Percentiles rank a stretch among this genome's conserved stretches.
Evolutionary conservation across 1,139 yeast genomes (phyloP).

Genomic region (Scheffersomyces insectosa): DNA sequence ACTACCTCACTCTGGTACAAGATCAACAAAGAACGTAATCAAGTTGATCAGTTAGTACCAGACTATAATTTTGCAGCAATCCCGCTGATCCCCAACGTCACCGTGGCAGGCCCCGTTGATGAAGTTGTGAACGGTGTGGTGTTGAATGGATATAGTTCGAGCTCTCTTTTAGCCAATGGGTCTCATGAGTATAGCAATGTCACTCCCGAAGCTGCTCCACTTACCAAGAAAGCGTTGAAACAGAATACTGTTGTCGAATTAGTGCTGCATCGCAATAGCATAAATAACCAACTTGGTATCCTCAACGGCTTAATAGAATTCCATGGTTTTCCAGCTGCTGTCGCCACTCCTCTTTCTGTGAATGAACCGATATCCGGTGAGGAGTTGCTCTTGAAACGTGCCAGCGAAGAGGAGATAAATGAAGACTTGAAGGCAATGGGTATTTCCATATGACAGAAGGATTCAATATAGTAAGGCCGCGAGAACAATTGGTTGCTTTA

Average conservation of each 20-base stretch:
- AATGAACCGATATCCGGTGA: slow-evolving; percentile 17
- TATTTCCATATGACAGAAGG: slow-evolving; percentile 21
- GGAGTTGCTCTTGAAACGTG: slow-evolving; percentile 48
- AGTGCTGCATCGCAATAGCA: slow-evolving; percentile 54
- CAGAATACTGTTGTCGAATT: slow-evolving; percentile 45
- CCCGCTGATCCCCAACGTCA: slow-evolving; percentile 29
- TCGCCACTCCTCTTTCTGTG: slow-evolving; percentile 34
- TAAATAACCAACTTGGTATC: slow-evolving; percentile 56
- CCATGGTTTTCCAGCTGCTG: slow-evolving; percentile 72
- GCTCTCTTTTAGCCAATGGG: slow-evolving; percentile 3
- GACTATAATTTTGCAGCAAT: slow-evolving; percentile 41
- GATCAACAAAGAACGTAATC: slow-evolving; percentile 84
- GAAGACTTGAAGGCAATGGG: slow-evolving; percentile 61
- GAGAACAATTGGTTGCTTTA: background rate
- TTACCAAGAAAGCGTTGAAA: slow-evolving; percentile 37
- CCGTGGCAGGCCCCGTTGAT: slow-evolving; percentile 17
- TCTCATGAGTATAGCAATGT: slow-evolving; percentile 3
- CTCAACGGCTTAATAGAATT: slow-evolving; percentile 58
- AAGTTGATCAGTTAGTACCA: slow-evolving; percentile 70
- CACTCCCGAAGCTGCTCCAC: slow-evolving; percentile 37
- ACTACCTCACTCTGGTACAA: slow-evolving; percentile 92
- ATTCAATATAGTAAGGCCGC: background rate
- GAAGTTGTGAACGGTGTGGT: slow-evolving; percentile 4
- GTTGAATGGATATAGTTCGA: slow-evolving; percentile 3
- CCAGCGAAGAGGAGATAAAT: slow-evolving; percentile 61